Percentiles rank a stretch among this genome's conserved stretches.
phyloP scores from a whole-genome alignment of 1,284 basidiomycete species.

The Ganoderma lingzhi region DNA sequence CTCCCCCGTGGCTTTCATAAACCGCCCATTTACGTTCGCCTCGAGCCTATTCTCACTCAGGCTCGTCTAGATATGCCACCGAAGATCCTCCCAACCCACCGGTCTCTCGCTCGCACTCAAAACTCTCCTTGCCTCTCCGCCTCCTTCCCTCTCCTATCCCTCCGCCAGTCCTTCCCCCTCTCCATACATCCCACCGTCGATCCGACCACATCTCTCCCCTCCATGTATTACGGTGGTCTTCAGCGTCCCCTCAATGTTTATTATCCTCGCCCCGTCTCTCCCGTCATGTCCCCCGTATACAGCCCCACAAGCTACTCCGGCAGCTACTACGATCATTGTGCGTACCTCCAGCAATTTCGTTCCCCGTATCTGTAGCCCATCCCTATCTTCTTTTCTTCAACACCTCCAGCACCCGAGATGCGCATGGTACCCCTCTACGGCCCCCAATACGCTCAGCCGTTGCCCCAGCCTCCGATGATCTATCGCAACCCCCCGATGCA shows the following conservation, averaged over 20 bases:
- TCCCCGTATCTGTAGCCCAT: neutral
- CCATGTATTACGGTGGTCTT: slow-evolving; percentile 29
- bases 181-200: slow-evolving; percentile 2
- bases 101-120: slow-evolving; percentile 11
- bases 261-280: slow-evolving; percentile 30
- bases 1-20: slow-evolving; percentile 42
- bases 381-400: neutral
- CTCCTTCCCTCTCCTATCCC: slow-evolving; percentile 9
- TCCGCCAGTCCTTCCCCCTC: slow-evolving; percentile 12
- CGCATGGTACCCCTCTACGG: slow-evolving; percentile 33
- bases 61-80: slow-evolving; percentile 25
- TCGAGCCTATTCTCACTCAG: slow-evolving; percentile 15
- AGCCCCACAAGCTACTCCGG: slow-evolving; percentile 31
- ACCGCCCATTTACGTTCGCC: slow-evolving; percentile 23
- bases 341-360: slow-evolving; percentile 11
- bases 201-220: neutral
- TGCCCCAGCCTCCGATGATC: slow-evolving; percentile 36
- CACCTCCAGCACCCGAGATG: slow-evolving; percentile 38
- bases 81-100: slow-evolving; percentile 22
- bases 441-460: slow-evolving; percentile 35
- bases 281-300: slow-evolving; percentile 34
- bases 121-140: slow-evolving; percentile 16
- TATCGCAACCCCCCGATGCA: slow-evolving; percentile 32
- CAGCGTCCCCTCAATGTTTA: slow-evolving; percentile 33
- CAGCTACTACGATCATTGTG: slow-evolving; percentile 36